Evolutionary conservation across 208 protist genomes (phyloP).

Genomic region (Acanthamoeba healyi): DNA sequence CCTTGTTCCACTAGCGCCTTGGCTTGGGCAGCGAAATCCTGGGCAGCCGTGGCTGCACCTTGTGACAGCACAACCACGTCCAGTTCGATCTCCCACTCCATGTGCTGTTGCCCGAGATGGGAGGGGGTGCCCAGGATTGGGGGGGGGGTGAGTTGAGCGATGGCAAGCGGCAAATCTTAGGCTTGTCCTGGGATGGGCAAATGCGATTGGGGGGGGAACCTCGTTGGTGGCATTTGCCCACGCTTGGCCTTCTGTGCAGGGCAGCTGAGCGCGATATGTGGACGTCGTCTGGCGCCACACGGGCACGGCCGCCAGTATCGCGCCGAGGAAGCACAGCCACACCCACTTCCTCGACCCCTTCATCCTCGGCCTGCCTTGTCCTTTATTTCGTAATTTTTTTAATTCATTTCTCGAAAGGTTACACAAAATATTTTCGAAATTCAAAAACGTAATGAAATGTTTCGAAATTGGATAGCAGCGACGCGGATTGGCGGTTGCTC

Average conservation of each 20-base stretch:
- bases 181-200: not conserved
- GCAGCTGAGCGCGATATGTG: constrained; percentile 7
- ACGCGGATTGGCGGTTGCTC: not conserved
- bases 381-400: too few relatives aligned
- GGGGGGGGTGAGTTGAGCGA: not conserved
- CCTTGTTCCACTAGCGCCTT: not conserved
- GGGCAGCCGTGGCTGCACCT: not conserved
- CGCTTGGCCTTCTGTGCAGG: not conserved
- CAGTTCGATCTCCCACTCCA: not conserved
- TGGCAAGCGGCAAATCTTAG: not conserved
- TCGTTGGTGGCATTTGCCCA: constrained; percentile 2
- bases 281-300: constrained; percentile 5
- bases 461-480: too few relatives aligned
- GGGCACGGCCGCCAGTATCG: not conserved
- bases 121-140: not conserved
- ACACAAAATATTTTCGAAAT: too few relatives aligned
- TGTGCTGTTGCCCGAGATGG: not conserved
- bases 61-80: constrained; percentile 1
- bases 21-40: not conserved
- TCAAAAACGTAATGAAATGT: too few relatives aligned
- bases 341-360: constrained; percentile 12
- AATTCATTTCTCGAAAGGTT: too few relatives aligned
- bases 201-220: too few relatives aligned
- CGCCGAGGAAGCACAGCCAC: constrained; percentile 12
- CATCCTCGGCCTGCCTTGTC: too few relatives aligned